phyloP scores from a whole-genome alignment of 2,329 filamentous ascomycete species.

The Colletotrichum sp. region DNA sequence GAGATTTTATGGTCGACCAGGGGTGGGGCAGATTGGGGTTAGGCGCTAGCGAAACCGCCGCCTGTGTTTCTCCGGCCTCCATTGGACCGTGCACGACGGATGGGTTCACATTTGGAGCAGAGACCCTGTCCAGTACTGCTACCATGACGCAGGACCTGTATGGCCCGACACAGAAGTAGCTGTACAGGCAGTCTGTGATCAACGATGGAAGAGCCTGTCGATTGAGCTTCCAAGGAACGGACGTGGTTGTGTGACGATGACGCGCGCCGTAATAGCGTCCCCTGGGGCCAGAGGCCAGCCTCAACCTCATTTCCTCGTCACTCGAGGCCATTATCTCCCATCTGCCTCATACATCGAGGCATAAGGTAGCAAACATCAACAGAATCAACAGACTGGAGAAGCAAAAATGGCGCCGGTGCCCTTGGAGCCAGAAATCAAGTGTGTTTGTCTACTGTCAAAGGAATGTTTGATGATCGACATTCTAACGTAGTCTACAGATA shows the following conservation, averaged over 20 bases:
- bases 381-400: neutral
- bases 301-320: neutral
- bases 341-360: neutral
- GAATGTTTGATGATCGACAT: neutral
- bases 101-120: neutral
- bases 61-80: slow-evolving; percentile 11
- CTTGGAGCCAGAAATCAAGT: slow-evolving; percentile 27
- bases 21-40: slow-evolving; percentile 3
- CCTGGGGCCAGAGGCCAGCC: neutral
- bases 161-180: neutral
- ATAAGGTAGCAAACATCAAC: neutral
- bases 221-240: slow-evolving; percentile 16
- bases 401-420: slow-evolving; percentile 29
- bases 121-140: neutral
- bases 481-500: slow-evolving; percentile 22
- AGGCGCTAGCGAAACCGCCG: neutral
- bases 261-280: slow-evolving; percentile 1
- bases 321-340: neutral
- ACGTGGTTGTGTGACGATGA: slow-evolving; percentile 10
- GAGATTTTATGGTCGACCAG: slow-evolving; percentile 17
- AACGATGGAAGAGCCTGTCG: neutral
- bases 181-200: neutral
- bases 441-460: neutral
- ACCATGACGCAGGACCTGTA: neutral
- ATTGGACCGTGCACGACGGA: neutral